phyloP scores from a whole-genome alignment of 2,329 filamentous ascomycete genomes.

The Aspergillus novofumigatus region DNA sequence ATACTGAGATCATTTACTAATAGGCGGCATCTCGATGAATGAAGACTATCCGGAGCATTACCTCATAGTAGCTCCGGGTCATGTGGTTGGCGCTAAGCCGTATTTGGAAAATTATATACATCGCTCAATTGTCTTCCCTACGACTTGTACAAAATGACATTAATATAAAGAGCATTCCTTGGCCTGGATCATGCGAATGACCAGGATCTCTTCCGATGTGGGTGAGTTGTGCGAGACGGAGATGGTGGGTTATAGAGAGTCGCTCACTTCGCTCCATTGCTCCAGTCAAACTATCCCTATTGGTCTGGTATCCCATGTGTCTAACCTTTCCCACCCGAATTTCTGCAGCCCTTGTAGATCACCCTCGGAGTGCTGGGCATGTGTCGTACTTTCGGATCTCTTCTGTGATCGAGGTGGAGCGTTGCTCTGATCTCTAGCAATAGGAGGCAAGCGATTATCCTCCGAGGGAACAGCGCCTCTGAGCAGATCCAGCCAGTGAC shows the following conservation, averaged over 20 bases:
- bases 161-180: not conserved
- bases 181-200: too few species aligned
- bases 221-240: not conserved
- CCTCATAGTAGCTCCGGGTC: not conserved
- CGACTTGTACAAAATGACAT: not conserved
- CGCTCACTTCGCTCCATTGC: not conserved
- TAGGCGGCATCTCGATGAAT: not conserved
- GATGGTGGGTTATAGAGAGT: not conserved
- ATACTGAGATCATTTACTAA: not conserved
- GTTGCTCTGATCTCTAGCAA: not conserved
- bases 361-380: conserved; percentile 4
- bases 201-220: not conserved
- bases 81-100: not conserved
- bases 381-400: not conserved
- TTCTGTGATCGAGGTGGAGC: not conserved
- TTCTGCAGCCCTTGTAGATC: conserved; percentile 19
- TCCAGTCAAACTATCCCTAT: conserved; percentile 27
- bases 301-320: conserved; percentile 31
- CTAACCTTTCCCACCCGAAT: conserved; percentile 27
- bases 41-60: not conserved
- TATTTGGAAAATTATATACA: not conserved
- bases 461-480: conserved; percentile 14
- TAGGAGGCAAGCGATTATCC: not conserved
- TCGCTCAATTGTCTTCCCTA: not conserved
- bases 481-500: conserved; percentile 28